Percentiles rank a stretch among this genome's conserved stretches.
Evolutionary conservation across 371 early-diverging fungal species (phyloP).

Genomic region (Mortierella sp.): DNA sequence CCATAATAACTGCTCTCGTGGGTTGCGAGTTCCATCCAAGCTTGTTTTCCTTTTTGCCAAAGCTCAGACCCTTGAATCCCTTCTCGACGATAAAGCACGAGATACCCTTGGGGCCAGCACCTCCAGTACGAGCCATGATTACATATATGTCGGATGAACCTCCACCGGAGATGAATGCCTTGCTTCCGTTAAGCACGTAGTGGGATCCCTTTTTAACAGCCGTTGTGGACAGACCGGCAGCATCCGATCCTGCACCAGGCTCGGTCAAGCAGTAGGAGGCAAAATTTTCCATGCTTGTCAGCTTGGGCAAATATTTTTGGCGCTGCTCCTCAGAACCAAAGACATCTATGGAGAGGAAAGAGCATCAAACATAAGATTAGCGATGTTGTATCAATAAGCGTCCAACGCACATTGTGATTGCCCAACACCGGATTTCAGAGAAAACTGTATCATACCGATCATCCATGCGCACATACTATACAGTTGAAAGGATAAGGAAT

Average conservation of each 20-base stretch:
- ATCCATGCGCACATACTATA: conserved; percentile 73
- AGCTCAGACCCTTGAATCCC: conserved; percentile 66
- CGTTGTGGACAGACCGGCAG: conserved; percentile 72
- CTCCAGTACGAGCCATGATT: conserved; percentile 78
- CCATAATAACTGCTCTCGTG: conserved; percentile 68
- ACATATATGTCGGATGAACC: conserved; percentile 72
- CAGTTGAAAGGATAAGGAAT: not conserved
- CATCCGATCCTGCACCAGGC: conserved; percentile 86
- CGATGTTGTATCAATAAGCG: not conserved
- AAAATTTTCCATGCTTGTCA: conserved; percentile 64
- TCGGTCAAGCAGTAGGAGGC: conserved; percentile 81
- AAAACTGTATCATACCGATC: conserved; percentile 57
- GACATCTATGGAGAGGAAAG: conserved; percentile 27
- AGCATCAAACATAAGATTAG: not conserved
- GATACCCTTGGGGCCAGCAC: conserved; percentile 70
- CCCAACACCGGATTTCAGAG: not conserved
- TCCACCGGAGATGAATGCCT: conserved; percentile 78
- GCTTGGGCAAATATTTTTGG: conserved; percentile 61
- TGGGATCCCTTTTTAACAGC: conserved; percentile 78
- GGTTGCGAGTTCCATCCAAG: conserved; percentile 77
- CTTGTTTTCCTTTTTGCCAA: conserved; percentile 78
- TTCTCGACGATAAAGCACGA: conserved; percentile 71
- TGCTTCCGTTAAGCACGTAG: conserved; percentile 84
- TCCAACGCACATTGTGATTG: not conserved
- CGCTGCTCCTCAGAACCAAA: conserved; percentile 65